Evolutionary conservation across 768 basidiomycete species (phyloP).

Genomic region (Neoboletus magnificus): DNA sequence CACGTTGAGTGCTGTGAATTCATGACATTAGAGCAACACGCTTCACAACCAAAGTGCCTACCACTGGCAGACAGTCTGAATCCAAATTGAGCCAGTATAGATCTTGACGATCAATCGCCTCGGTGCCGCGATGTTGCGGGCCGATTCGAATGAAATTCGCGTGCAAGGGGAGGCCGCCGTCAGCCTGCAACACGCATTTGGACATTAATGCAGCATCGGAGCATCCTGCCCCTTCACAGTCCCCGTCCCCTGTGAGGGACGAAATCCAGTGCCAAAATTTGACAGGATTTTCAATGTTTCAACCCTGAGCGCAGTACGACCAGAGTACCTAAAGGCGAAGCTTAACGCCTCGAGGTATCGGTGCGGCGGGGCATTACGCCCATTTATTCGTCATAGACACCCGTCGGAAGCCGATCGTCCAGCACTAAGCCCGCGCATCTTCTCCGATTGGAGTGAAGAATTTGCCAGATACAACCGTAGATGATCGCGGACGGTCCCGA

Average conservation of each 20-base stretch:
- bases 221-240: slow-evolving; percentile 8
- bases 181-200: slow-evolving; percentile 6
- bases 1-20: slow-evolving; percentile 26
- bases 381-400: slow-evolving; percentile 29
- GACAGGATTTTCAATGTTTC: slow-evolving; percentile 24
- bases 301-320: slow-evolving; percentile 33
- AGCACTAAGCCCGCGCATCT: slow-evolving; percentile 22
- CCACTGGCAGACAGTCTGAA: slow-evolving; percentile 10
- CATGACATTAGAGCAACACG: slow-evolving; percentile 25
- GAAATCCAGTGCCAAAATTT: slow-evolving; percentile 10
- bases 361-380: slow-evolving; percentile 33
- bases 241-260: slow-evolving; percentile 17
- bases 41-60: slow-evolving; percentile 22
- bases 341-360: slow-evolving; percentile 31
- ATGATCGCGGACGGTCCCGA: slow-evolving; percentile 25
- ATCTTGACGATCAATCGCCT: slow-evolving; percentile 21
- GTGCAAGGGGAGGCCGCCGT: slow-evolving; percentile 16
- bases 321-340: slow-evolving; percentile 31
- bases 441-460: slow-evolving; percentile 6
- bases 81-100: slow-evolving; percentile 16
- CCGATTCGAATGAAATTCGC: slow-evolving; percentile 13
- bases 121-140: slow-evolving; percentile 26
- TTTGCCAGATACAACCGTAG: slow-evolving; percentile 4
- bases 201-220: slow-evolving; percentile 8
- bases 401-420: slow-evolving; percentile 26